Conservation (phyloP, 208 protist species). For the Trypanosoma grayi region DNA sequence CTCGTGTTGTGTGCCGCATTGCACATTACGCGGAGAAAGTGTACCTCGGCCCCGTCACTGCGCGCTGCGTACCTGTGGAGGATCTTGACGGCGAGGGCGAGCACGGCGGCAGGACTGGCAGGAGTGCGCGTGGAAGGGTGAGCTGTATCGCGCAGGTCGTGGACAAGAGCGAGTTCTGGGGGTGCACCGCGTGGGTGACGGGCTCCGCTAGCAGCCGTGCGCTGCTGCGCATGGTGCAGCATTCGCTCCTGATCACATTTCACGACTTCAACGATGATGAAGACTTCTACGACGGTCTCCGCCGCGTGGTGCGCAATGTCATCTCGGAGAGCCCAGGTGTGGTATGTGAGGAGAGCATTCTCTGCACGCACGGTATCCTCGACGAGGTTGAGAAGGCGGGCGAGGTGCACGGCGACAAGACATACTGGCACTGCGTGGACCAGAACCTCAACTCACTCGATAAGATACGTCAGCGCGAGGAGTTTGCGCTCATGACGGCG, state of each 20-base stretch:
- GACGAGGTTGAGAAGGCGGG: constrained; percentile 19
- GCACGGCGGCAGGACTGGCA: constrained; percentile 3
- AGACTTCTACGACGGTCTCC: constrained; percentile 65
- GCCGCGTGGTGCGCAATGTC: constrained; percentile 48
- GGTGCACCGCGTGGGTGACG: constrained; percentile 22
- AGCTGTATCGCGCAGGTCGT: constrained; percentile 6
- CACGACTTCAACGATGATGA: constrained; percentile 45
- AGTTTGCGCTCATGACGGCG: constrained; percentile 22
- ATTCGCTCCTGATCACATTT: constrained; percentile 80
- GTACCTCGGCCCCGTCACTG: constrained; percentile 50
- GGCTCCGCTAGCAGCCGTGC: constrained; percentile 39
- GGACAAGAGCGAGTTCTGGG: constrained; percentile 30
- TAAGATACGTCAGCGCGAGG: constrained; percentile 44
- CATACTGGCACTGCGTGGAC: constrained; percentile 40
- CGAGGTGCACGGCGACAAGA: constrained; percentile 15
- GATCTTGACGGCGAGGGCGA: constrained; percentile 1
- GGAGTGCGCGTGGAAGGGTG: not conserved
- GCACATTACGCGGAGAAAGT: constrained; percentile 35
- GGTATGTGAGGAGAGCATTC: constrained; percentile 56
- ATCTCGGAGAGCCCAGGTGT: constrained; percentile 65
- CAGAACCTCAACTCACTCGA: constrained; percentile 58
- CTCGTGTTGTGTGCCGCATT: constrained; percentile 59
- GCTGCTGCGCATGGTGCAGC: constrained; percentile 68
- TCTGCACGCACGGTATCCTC: constrained; percentile 29
- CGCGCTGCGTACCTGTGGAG: constrained; percentile 2